Base-by-base conservation (phyloP, 129 eudicot genomes). In the Helianthus tuberosus region DNA sequence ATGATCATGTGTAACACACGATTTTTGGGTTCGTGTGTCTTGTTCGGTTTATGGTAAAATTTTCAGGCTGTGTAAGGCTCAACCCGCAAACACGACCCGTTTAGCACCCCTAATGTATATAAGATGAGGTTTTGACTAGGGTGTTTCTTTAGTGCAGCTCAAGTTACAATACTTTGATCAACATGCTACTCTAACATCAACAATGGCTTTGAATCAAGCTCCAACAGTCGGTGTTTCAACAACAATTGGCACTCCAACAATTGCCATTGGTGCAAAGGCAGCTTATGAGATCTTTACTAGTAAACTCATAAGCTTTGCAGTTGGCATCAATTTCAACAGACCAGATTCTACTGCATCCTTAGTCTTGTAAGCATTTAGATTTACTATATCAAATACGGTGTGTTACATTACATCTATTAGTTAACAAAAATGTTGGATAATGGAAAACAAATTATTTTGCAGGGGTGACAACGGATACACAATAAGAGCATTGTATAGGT, bases 381-480 rank as follows among this genome's bases (percentile, higher is more conserved):
- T 32, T 14, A 8, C 71, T 29, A 23, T 57, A 49, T 57, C 53
- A 55, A 59, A 73, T 13, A 25, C 8, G 4, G 27, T 5, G 3
- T 25, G 23, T 20, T 20, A 20, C 23, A 20, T 43, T 49, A 13
- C 23, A 20, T 49, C 47, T 13, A 63, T 15, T 43, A 6, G 25
- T 20, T 46, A 11, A 4, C 23, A 20, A 3, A 6, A 47, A 25
- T 52, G 17, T 29, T 35, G 5, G 15, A 17, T 16, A 17, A 11
- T 35, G 5, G 29, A 17, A 36, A 36, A 11, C 2, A 36, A 41
- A 14, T 17, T 38, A 16, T 44, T 60, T 60, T 50, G 14, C 41
- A 82, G 84, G 84, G 63, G 44, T 62, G 84, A 78, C 71, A 82
- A 82, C 54, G 84, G 89, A 53, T 86, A 82, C 51, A 52, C 79